Conservation (phyloP, 495 filamentous ascomycete species). For the Xylaria grammica region DNA sequence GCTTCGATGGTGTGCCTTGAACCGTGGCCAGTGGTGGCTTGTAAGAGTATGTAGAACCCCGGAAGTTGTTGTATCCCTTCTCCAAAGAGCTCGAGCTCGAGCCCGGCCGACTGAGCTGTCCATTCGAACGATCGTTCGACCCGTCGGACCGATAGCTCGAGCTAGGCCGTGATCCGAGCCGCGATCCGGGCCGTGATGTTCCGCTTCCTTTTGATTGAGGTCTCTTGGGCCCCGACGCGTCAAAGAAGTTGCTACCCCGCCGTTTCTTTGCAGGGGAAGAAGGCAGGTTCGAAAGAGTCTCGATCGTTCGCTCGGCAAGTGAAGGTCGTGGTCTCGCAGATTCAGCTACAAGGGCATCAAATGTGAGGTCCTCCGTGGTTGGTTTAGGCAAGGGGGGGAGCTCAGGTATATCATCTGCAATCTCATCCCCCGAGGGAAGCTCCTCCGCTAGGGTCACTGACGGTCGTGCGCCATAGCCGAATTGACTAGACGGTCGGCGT, state of each 20-base stretch:
- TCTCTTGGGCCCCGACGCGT: conserved; percentile 26
- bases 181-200: conserved; percentile 46
- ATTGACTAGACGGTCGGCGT: conserved; percentile 32
- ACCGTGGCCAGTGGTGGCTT: conserved; percentile 44
- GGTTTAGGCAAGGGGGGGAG: conserved; percentile 32
- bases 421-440: conserved; percentile 21
- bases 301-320: conserved; percentile 53
- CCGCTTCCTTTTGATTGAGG: conserved; percentile 44
- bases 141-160: conserved; percentile 52
- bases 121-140: conserved; percentile 37
- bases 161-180: conserved; percentile 46
- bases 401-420: conserved; percentile 28
- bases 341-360: conserved; percentile 28
- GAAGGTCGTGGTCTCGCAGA: conserved; percentile 41
- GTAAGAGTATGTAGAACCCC: conserved; percentile 40
- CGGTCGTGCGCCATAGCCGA: conserved; percentile 24
- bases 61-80: conserved; percentile 32
- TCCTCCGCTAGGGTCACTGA: conserved; percentile 17
- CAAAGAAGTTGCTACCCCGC: conserved; percentile 45
- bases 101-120: conserved; percentile 44
- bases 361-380: conserved; percentile 28
- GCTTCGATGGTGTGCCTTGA: conserved; percentile 39
- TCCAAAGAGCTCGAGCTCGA: conserved; percentile 47
- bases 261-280: conserved; percentile 52
- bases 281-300: conserved; percentile 52